Base-by-base conservation (phyloP, 768 basidiomycete genomes). In the Termitomyces sp. region DNA sequence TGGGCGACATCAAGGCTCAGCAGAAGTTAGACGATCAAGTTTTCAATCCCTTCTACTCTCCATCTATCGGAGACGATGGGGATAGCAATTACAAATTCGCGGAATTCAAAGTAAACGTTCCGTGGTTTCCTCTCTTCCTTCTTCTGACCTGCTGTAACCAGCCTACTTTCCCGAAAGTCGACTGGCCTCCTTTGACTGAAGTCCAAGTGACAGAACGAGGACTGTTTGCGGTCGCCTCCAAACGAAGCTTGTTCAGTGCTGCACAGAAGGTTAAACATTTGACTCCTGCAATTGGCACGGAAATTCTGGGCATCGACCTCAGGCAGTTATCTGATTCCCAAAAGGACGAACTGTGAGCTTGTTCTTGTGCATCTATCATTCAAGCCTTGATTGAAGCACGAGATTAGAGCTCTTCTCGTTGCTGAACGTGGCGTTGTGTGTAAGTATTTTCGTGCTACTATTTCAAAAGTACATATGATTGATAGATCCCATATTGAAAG, bases 401-500 rank as follows among this genome's bases (percentile, higher is more conserved):
- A n/a, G 3, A 58, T 23, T 61, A 88, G 88, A 3, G 86, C 88
- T 4, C 71, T 92, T 16, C 76, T 93, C 37, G 78, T 86, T 46
- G 89, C 85, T 1, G 89, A 91, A 66, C 77, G 89, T 37, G 84
- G 87, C 0, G 89, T 88, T 30, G 86, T 91, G 17, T 89, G 86
- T 89, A 62, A 49, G 54, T 56, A 30, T 34, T 8, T 48, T 10
- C 23, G 8, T 56, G 12, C 30, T 5, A 51, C 35, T 19, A 23
- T 30, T 45, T 32, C 10, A 28, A 8, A 8, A 16, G 6, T 42
- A 30, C 6, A 25, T 21, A 21, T 43, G 55, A 58, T 54, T 21
- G 30, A 47, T 42, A 40, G 32, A 14, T 27, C 7, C 47, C 49
- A 44, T 34, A 12, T 40, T n/a, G 25, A n/a, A 59, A 88, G 88